Percentiles rank a stretch among this genome's conserved stretches.
Conservation (phyloP, 73 alveolate species). For the Diophrys sp. region DNA sequence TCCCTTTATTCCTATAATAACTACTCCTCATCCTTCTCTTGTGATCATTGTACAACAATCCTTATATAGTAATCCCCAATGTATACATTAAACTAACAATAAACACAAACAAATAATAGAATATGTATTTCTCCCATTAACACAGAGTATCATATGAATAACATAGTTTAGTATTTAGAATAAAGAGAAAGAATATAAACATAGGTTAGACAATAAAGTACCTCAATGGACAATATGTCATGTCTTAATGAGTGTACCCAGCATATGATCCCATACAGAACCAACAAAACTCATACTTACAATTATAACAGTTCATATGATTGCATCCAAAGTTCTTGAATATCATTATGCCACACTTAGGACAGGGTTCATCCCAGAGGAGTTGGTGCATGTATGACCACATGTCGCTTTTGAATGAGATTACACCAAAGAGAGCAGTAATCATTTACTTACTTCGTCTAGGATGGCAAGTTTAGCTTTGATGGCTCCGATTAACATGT, state of each 20-base stretch:
- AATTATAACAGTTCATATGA: conserved; percentile 81
- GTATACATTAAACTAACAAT: not conserved
- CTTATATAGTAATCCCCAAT: not conserved
- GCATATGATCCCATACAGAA: conserved; percentile 74
- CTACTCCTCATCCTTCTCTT: not conserved
- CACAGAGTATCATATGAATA: not conserved
- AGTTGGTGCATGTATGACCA: conserved; percentile 10
- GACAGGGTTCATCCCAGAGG: conserved; percentile 57
- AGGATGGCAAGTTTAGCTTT: too few relatives aligned
- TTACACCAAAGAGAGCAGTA: too few relatives aligned
- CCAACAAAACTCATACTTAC: conserved; percentile 88
- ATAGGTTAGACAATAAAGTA: not conserved
- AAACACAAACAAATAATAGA: not conserved
- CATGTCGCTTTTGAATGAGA: not conserved
- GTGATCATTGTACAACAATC: not conserved
- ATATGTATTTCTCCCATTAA: not conserved
- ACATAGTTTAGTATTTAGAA: not conserved
- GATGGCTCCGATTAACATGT: too few relatives aligned
- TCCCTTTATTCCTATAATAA: too few relatives aligned
- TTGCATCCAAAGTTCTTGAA: conserved; percentile 82
- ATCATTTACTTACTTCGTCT: too few relatives aligned
- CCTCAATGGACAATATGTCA: conserved; percentile 15
- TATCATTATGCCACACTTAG: conserved; percentile 73
- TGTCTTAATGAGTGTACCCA: conserved; percentile 54
- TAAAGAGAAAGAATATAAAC: not conserved